Conservation (phyloP, 768 basidiomycete genomes). For the Amanita jacksonii region DNA sequence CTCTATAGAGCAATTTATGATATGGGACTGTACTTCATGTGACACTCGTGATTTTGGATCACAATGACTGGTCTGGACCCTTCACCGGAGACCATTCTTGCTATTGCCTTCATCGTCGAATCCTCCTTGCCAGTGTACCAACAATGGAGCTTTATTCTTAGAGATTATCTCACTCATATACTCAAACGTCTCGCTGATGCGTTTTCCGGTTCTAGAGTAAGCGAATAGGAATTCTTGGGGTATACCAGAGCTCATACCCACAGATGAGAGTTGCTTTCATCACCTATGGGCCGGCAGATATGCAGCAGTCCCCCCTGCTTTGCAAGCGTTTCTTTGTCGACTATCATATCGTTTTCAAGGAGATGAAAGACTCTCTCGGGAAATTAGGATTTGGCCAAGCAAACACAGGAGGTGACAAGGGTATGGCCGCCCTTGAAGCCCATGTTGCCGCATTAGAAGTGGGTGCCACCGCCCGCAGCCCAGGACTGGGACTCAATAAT, state of each 20-base stretch:
- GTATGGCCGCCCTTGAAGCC: conserved; percentile 65
- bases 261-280: conserved; percentile 42
- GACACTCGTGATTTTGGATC: neutral
- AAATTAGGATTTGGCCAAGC: conserved; percentile 52
- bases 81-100: conserved; percentile 16
- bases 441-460: conserved; percentile 66
- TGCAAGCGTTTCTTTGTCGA: conserved; percentile 49
- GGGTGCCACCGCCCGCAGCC: conserved; percentile 6
- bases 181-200: conserved; percentile 42
- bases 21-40: too few relatives aligned
- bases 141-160: conserved; percentile 40
- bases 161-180: conserved; percentile 40
- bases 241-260: conserved; percentile 2
- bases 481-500: neutral
- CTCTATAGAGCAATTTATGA: too few relatives aligned
- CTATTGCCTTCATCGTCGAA: conserved; percentile 53
- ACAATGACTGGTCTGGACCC: neutral
- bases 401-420: conserved; percentile 34
- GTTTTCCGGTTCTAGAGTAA: conserved; percentile 29
- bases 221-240: conserved; percentile 7
- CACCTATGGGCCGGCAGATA: conserved; percentile 54
- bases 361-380: conserved; percentile 34
- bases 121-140: conserved; percentile 43
- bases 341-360: conserved; percentile 26
- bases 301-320: conserved; percentile 43